Percentiles rank a stretch among this genome's conserved stretches.
Evolutionary conservation across 2,329 filamentous ascomycete genomes (phyloP).

Genomic region (Bisporella sp.): DNA sequence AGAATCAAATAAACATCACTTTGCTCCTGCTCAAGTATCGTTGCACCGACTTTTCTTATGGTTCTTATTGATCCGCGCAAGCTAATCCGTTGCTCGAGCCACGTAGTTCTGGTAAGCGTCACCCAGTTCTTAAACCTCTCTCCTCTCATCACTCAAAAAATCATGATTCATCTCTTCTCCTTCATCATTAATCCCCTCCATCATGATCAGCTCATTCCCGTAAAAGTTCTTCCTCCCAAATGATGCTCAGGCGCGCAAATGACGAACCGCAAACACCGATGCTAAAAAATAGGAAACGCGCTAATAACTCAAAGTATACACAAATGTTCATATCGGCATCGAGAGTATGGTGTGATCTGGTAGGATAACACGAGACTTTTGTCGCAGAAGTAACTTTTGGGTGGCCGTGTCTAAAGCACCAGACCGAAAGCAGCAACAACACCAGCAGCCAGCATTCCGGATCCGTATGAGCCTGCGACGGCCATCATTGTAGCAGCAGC

Average conservation of each 20-base stretch:
- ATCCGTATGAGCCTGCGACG: slow-evolving; percentile 34
- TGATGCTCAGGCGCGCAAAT: background rate
- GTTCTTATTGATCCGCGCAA: too few species aligned
- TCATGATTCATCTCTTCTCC: too few species aligned
- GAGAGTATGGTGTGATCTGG: background rate
- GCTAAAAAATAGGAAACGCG: slow-evolving; percentile 21
- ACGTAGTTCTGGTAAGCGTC: too few species aligned
- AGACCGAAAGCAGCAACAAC: slow-evolving; percentile 48
- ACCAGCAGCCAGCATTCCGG: slow-evolving; percentile 39
- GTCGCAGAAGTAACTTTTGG: slow-evolving; percentile 1
- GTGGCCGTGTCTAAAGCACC: slow-evolving; percentile 38
- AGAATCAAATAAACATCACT: too few species aligned
- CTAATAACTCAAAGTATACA: slow-evolving; percentile 21
- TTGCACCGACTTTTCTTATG: too few species aligned
- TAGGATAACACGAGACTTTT: slow-evolving; percentile 7
- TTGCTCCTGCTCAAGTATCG: too few species aligned
- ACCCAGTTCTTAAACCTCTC: too few species aligned
- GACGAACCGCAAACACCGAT: slow-evolving; percentile 9
- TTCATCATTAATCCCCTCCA: too few species aligned
- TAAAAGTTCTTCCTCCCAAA: too few species aligned
- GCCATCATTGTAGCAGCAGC: slow-evolving; percentile 33
- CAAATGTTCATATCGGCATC: slow-evolving; percentile 8
- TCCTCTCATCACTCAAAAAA: too few species aligned
- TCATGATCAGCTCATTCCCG: too few species aligned
- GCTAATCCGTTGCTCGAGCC: too few species aligned